Base-by-base conservation (phyloP, 2,329 filamentous ascomycete genomes). In the Raffaelea arxii region DNA sequence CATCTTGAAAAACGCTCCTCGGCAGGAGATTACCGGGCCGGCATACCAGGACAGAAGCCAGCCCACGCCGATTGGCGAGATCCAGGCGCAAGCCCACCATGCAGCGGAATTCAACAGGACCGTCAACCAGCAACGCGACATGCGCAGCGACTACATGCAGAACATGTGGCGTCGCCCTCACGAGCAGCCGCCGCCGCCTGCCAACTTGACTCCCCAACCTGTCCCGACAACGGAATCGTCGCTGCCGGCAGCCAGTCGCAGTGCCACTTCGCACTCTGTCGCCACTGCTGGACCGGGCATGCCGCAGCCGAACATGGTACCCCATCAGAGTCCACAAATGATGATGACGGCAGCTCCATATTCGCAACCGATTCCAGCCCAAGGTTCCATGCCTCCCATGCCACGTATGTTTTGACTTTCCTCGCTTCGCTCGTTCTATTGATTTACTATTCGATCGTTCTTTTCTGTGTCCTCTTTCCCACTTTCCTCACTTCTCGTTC, bases 51-150 rank as follows among this genome's bases (percentile, higher is more conserved):
- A 97, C 61, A 77, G 88, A 55, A 86, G 83, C 9, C 81, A 90
- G 60, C 74, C 87, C 11, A 86, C 83, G 52, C 78, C 82, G 25
- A 74, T 86, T 24, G 72, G 78, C 41, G 91, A 97, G 57, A 80
- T 97, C 46, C 74, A 92, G 53, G 84, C 85, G 40, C 89, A 96
- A 63, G 87, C 89, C 24, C 80, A 87, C 43, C 87, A 94, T 52
- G 84, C 91, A 18, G 87, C 88, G 48, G 91, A 97, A 55, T 94
- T 84, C 68, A 97, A 91, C 68, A 88, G 92, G 57, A 77, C 78
- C 41, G 72, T 97, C 44, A 88, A 85, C 58, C 78, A 85, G 55
- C 84, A 90, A 62, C 83, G 91, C 49, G 80, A 80, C 35, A 82
- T 85, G 65, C 84, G 92, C 49, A 78, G 74, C 49, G 82, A 90